Evolutionary conservation across 148 eudicot genomes (phyloP).

Genomic region (Cornus controversa): DNA sequence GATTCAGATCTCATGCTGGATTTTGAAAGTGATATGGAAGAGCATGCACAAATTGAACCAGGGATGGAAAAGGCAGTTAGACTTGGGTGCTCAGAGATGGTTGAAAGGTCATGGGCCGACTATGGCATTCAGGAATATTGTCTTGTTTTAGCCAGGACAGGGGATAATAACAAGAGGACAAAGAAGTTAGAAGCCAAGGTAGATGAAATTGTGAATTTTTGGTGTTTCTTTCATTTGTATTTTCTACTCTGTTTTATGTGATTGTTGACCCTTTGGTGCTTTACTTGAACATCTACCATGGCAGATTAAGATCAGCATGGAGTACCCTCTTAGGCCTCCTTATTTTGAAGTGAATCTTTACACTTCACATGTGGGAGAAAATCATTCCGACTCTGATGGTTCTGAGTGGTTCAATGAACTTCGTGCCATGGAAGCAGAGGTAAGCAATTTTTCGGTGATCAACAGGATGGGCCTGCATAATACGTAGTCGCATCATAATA

Average conservation of each 20-base stretch:
- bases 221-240: constrained; percentile 10
- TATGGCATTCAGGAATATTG: constrained; percentile 55
- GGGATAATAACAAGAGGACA: constrained; percentile 35
- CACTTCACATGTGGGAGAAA: constrained; percentile 38
- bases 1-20: constrained; percentile 64
- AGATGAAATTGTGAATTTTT: background rate
- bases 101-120: constrained; percentile 58
- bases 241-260: background rate
- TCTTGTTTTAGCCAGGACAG: constrained; percentile 46
- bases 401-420: constrained; percentile 79
- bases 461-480: no score
- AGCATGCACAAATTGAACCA: constrained; percentile 35
- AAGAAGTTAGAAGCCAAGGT: constrained; percentile 83
- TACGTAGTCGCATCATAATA: no score
- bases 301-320: constrained; percentile 78
- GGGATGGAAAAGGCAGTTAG: constrained; percentile 28
- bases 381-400: constrained; percentile 28
- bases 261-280: constrained; percentile 11
- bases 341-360: constrained; percentile 46
- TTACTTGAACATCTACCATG: constrained; percentile 22
- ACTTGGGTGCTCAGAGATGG: constrained; percentile 9
- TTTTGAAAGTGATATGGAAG: constrained; percentile 78
- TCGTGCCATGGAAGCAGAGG: constrained; percentile 98
- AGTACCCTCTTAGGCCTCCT: constrained; percentile 95
- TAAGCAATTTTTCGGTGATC: constrained; percentile 40